Base-by-base conservation (phyloP, 2,329 filamentous ascomycete genomes). In the Diaporthe ilicicola region DNA sequence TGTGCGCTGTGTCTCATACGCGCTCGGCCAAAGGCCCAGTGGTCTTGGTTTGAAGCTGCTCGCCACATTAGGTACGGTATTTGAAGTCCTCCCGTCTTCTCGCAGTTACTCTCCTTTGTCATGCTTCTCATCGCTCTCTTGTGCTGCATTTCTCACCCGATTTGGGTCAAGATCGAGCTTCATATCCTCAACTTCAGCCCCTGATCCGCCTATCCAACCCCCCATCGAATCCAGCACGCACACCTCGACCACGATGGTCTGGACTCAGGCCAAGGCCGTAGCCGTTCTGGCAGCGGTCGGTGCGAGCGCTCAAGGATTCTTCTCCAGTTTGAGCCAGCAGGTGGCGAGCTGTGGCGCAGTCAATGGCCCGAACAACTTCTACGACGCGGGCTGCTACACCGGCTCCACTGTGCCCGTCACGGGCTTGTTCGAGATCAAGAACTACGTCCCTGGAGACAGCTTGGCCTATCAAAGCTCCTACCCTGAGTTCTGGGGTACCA, bases 251-350 rank as follows among this genome's bases (percentile, higher is more conserved):
- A 54, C n/a, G 46, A 50, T 56, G 64, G 32, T 48, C 39, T 69
- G 42, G 65, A 42, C 39, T 22, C 34, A 46, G 51, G 51, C 24
- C 29, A 56, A 27, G 34, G 65, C 34, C 17, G 22, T 56, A 22
- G 65, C 51, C 22, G 10, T 68, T 22, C 65, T 68, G 65, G 65
- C 51, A 34, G 51, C 65, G 17, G 37, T 34, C 27, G 65, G 24
- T 19, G 37, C 51, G 8, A 46, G 42, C 22, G 46, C 65, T 27
- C 51, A 68, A 34, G 65, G 65, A 51, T 68, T 55, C 37, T 59
- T 27, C 37, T 27, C 48, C 34, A 27, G 22, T 22, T 46, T 67
- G 22, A 29, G 17, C 32, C 10, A 34, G 39, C 34, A 68, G 19
- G 48, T n/a, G 34, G 37, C 34, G 19, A n/a, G 27, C 61, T 66